Percentiles rank a stretch among this genome's conserved stretches.
Conservation (phyloP, 257 asterid genomes). For the Orobanche coerulescens region DNA sequence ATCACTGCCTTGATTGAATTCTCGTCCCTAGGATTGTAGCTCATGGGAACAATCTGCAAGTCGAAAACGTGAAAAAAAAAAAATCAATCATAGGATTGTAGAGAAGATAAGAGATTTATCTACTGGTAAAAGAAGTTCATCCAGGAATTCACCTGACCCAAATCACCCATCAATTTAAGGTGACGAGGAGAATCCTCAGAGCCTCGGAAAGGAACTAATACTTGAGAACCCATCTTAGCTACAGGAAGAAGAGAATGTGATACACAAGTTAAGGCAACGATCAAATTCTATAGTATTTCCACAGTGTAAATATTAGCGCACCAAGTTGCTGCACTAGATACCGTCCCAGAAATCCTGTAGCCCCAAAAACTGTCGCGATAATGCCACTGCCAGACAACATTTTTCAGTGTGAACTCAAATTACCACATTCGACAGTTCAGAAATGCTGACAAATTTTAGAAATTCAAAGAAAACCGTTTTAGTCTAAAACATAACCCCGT, state of each 20-base stretch:
- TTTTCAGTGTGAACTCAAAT: slow-evolving; percentile 16
- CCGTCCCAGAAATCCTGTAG: slow-evolving; percentile 94
- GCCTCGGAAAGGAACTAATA: slow-evolving; percentile 92
- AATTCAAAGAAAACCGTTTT: background rate
- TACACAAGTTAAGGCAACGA: slow-evolving; percentile 12
- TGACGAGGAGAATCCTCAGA: slow-evolving; percentile 92
- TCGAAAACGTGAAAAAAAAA: background rate
- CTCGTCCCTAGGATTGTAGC: slow-evolving; percentile 86
- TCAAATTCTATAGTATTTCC: background rate
- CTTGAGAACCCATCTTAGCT: slow-evolving; percentile 98
- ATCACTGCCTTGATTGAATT: slow-evolving; percentile 84
- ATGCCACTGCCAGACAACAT: slow-evolving; percentile 70
- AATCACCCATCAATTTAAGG: slow-evolving; percentile 97
- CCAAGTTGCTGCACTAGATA: slow-evolving; percentile 93
- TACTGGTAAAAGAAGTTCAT: background rate
- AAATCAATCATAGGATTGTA: background rate
- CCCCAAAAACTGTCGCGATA: slow-evolving; percentile 91
- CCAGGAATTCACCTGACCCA: slow-evolving; percentile 72
- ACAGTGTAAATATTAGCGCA: slow-evolving; percentile 21
- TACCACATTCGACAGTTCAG: slow-evolving; percentile 4
- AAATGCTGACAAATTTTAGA: background rate
- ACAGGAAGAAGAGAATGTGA: slow-evolving; percentile 19
- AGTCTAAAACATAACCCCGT: background rate
- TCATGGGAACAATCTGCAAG: slow-evolving; percentile 93
- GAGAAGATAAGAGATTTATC: background rate